A percentile compares a stretch with the other conserved stretches of the same genome.
phyloP scores from a whole-genome alignment of 306 rosid species.

The Vigna nakashimae region DNA sequence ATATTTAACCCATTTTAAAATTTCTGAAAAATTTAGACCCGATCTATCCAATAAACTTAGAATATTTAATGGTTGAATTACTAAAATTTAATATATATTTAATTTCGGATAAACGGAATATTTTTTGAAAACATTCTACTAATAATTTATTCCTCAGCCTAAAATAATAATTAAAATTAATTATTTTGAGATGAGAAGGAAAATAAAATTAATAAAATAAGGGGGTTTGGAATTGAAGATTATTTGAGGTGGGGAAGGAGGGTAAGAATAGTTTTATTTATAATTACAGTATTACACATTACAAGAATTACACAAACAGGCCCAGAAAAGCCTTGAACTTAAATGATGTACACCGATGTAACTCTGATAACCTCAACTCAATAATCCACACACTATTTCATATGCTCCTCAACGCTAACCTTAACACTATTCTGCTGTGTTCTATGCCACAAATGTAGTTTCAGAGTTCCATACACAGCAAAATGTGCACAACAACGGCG shows the following conservation, averaged over 20 bases:
- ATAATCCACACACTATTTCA: slow-evolving; percentile 46
- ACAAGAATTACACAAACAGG: slow-evolving; percentile 60
- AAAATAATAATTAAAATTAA: too few species aligned
- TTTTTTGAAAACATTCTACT: too few species aligned
- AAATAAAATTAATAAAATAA: too few species aligned
- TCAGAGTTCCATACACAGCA: slow-evolving; percentile 45
- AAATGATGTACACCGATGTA: slow-evolving; percentile 55
- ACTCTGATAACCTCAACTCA: slow-evolving; percentile 53
- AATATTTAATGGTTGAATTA: too few species aligned
- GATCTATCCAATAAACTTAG: too few species aligned
- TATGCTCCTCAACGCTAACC: slow-evolving; percentile 26
- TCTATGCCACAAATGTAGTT: slow-evolving; percentile 45
- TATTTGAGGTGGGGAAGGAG: neutral
- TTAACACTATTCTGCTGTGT: slow-evolving; percentile 39
- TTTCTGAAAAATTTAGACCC: too few species aligned
- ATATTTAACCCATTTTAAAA: too few species aligned
- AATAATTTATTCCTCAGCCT: too few species aligned
- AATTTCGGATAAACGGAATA: too few species aligned
- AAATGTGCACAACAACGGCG: slow-evolving; percentile 39
- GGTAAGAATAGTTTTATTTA: slow-evolving; percentile 47
- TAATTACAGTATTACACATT: slow-evolving; percentile 56
- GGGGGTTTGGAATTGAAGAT: too few species aligned
- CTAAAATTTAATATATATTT: too few species aligned
- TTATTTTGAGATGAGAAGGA: too few species aligned
- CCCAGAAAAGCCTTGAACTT: slow-evolving; percentile 55